A percentile compares a stretch with the other conserved stretches of the same genome.
Conservation (phyloP, 2,329 filamentous ascomycete species). For the Xylaria sp. region DNA sequence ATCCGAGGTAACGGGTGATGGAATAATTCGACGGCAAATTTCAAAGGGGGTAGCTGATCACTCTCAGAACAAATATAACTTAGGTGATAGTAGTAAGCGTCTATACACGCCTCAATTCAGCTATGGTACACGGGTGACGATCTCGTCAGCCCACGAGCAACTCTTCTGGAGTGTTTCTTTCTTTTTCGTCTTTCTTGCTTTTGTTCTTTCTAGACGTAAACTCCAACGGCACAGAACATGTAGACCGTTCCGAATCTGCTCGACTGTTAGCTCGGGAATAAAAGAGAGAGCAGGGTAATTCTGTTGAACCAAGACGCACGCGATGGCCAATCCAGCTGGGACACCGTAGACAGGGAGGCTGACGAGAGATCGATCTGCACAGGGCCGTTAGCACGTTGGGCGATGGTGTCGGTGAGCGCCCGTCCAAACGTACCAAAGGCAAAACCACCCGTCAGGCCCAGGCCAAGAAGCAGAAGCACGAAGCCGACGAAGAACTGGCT, state of each 20-base stretch:
- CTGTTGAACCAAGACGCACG: slow-evolving; percentile 67
- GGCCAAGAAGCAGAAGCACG: slow-evolving; percentile 75
- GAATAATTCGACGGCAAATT: slow-evolving; percentile 17
- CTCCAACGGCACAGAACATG: slow-evolving; percentile 98
- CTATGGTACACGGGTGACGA: slow-evolving; percentile 55
- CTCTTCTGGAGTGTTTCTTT: slow-evolving; percentile 51
- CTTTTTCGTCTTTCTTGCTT: slow-evolving; percentile 41
- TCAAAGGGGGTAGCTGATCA: slow-evolving; percentile 37
- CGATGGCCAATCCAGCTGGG: slow-evolving; percentile 88
- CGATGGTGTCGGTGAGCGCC: not conserved
- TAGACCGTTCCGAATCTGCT: slow-evolving; percentile 90
- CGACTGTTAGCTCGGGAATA: slow-evolving; percentile 37
- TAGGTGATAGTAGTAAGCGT: slow-evolving; percentile 40
- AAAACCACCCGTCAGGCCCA: slow-evolving; percentile 81
- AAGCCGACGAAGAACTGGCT: slow-evolving; percentile 87
- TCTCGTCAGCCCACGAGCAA: slow-evolving; percentile 40
- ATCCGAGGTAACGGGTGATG: slow-evolving; percentile 13
- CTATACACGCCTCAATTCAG: slow-evolving; percentile 51
- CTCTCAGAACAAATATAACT: slow-evolving; percentile 36
- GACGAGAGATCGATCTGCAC: slow-evolving; percentile 79
- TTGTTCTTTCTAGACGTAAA: slow-evolving; percentile 80
- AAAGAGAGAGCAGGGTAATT: slow-evolving; percentile 23
- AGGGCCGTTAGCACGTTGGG: slow-evolving; percentile 20
- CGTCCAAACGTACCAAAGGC: slow-evolving; percentile 75
- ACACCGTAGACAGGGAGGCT: slow-evolving; percentile 82